phyloP scores from a whole-genome alignment of 768 basidiomycete genomes.

The Phylloporus sp. region DNA sequence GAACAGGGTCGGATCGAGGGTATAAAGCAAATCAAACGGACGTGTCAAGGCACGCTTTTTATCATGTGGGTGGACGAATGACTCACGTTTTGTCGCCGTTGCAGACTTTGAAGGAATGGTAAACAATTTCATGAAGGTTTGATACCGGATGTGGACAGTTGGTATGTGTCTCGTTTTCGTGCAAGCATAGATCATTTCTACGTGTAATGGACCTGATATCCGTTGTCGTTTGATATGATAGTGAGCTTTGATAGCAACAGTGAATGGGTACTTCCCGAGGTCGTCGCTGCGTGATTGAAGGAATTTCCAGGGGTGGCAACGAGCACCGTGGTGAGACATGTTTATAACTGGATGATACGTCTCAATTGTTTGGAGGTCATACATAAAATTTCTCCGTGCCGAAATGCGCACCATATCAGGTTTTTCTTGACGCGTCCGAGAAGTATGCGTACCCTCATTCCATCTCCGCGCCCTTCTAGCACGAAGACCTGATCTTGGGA shows the following conservation, averaged over 20 bases:
- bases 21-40: constrained; percentile 16
- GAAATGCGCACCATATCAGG: not conserved
- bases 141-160: not conserved
- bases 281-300: not conserved
- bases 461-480: too few species aligned
- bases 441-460: too few species aligned
- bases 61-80: not conserved
- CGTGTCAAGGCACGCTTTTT: constrained; percentile 18
- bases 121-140: constrained; percentile 21
- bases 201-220: not conserved
- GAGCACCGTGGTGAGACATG: not conserved
- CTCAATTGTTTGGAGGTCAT: not conserved
- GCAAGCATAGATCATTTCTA: not conserved
- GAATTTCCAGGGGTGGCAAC: not conserved
- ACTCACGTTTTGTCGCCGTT: not conserved
- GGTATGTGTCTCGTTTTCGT: not conserved
- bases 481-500: too few species aligned
- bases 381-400: not conserved
- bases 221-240: not conserved
- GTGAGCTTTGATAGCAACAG: not conserved
- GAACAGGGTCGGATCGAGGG: constrained; percentile 25
- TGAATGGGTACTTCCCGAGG: not conserved
- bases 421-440: not conserved
- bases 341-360: not conserved
- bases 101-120: constrained; percentile 18